Evolutionary conservation across 208 protist species (phyloP), one percentile per base, ranked within the genome.

Genomic region (Acanthamoeba culbertsoni): DNA sequence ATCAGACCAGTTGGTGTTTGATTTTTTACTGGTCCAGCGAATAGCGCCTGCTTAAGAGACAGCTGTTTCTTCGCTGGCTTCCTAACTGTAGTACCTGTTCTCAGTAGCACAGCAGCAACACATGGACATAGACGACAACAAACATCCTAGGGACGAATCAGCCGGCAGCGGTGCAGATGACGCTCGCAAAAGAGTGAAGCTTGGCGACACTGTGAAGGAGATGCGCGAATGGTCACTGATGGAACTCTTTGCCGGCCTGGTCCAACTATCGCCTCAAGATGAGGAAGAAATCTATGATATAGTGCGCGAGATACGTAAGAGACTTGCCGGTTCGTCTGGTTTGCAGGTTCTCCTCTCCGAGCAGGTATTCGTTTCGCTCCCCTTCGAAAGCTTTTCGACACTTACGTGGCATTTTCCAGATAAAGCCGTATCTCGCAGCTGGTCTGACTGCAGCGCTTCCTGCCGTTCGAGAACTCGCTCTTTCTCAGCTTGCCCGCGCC

Each of bases 281-380:
- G 79, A 57, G 3, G 45, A 88, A n/a, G 40, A 55, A 10, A 8
- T 88, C 1, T n/a, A 45, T 43, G 79, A 88, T 26, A 88, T 88
- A 1, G 45, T 88, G 4, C 1, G 31, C 45, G 79, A 88, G 79
- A 88, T 88, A 10, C 53, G 20, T 16, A 88, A 28, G 53, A 40
- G 79, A 5, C 79, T 88, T 40, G 45, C 23, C 23, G 48, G 45
- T n/a, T 46, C 79, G 1, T 53, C 8, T 20, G 79, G 79, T 46
- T 35, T 88, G 40, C 79, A 88, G 4, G 37, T 88, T 35, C 3
- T 88, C 20, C 51, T 88, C 79, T 88, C 79, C 26, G 45, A 88
- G 2, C 51, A 88, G 45, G 79, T 88, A 35, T 8, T 23, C 31
- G 3, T 53, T 14, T 46, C 43, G 10, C 45, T 12, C 20, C 2